Evolutionary conservation across 176 grass and related monocot species (phyloP), one percentile per base, ranked within the genome.

Genomic region (Dendrocalamus sinicus): DNA sequence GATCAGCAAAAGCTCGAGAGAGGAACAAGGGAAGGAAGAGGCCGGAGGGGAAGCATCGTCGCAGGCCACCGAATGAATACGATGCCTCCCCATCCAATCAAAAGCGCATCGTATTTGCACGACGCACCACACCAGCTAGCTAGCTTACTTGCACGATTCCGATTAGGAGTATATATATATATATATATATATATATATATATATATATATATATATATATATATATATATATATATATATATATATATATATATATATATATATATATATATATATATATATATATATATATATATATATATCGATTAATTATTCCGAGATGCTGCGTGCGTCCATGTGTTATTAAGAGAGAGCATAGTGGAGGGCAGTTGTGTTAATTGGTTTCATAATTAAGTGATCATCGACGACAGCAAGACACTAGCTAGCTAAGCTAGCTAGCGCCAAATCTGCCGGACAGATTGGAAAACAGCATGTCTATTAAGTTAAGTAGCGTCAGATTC

Each of bases 381-480:
- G 65, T 50, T 51, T 81, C 64, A 26, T 43, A 67, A 26, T 81
- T 55, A 81, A 54, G 23, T 35, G 50, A n/a, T 1, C 20, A 3
- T 37, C 59, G 73, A 69, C 50, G 76, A 85, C 88, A 80, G 40
- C 87, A 67, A 12, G 68, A 80, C 78, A 83, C n/a, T 64, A 75
- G 58, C 70, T 40, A 62, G 69, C 26, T 9, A 37, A 16, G 83
- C 88, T 77, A 16, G 83, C 88, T 77, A 67, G 47, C 79, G 66
- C 84, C 89, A 67, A 83, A 83, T 90, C 89, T 73, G 84, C 79
- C 84, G 59, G 79, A 85, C 88, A 68, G 76, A 78, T 72, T n/a
- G 79, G 57, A 20, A 67, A 67, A 58, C 62, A 72, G 20, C 65
- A 78, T 61, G 61, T 19, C 50, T 30, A 32, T 32, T 3, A 35